Base-by-base conservation (phyloP, 1,284 basidiomycete species). In the Irpex sp. region DNA sequence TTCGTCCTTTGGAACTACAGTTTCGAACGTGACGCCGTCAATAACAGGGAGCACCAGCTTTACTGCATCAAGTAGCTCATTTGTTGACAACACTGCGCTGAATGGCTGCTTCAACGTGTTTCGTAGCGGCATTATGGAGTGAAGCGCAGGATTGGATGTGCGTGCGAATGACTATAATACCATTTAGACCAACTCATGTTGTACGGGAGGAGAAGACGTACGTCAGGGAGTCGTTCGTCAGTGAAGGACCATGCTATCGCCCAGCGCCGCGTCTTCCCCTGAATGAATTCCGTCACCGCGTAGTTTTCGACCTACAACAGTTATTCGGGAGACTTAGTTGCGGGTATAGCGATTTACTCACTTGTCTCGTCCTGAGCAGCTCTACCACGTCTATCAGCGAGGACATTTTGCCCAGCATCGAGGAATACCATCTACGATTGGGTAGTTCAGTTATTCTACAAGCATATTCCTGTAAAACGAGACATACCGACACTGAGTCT, bases 181-280 rank as follows among this genome's bases (percentile, higher is more conserved):
- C 11, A 62, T 69, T 31, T 69, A 66, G 57, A 37, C 51, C 37
- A 31, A 26, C 26, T 26, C 26, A n/a, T 64, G 5, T 35, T 46
- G 8, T 33, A 53, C 37, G 8, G n/a, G n/a, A n/a, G n/a, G 43
- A 51, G 57, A 13, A 33, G 37, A 78, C 90, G 59, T 71, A 94
- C 94, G 65, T 96, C 93, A 0, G 92, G 88, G 33, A 97, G 76
- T 7, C 87, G 84, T 7, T 74, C 71, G 19, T 83, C 78, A 1
- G 75, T 78, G 64, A 89, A 89, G 0, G 91, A 93, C 96, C 96
- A 98, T 0, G 83, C 91, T 0, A 98, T 75, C 0, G 89, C 92
- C 95, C 95, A 98, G 19, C 96, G 84, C 8, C 88, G 83, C 0
- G 95, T 98, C 65, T 88, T 85, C 0, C 95, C 93, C 75, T 95